Base-by-base conservation (phyloP, 2,329 filamentous ascomycete species). In the Parasarocladium wereldwijsianum region DNA sequence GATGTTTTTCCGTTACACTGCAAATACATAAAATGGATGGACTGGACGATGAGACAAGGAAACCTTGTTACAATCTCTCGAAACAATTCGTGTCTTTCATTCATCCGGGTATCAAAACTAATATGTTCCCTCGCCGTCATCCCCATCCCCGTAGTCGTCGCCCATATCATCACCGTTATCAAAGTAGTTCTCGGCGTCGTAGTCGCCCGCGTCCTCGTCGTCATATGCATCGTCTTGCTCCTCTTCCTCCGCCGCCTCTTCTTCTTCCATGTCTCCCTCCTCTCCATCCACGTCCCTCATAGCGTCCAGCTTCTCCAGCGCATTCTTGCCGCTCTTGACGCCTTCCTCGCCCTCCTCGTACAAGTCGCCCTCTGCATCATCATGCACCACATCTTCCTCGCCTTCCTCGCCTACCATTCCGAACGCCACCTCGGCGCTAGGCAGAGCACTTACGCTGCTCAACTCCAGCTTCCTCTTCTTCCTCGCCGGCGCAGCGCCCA, bases 121-220 rank as follows among this genome's bases (percentile, higher is more conserved):
- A 26, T 52, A 57, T 4, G 54, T 57, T 6, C 50, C 52, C 38
- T 58, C 57, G 23, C 54, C 64, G 19, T 66, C 68, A 15, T 66
- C 66, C 6, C 60, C 62, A 8, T 62, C 62, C 4, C 57, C 64
- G 27, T 60, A 60, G 26, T 66, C 64, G 14, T 64, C 60, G 20
- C 61, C 59, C 31, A 66, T 60, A 15, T 70, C 65, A 36, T 67
- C 64, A 9, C 65, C 66, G 15, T 60, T 65, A 35, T 72, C 68
- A 43, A 73, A 73, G 50, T 72, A 72, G 8, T 58, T 58, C 41
- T 74, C 69, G 3, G 69, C 69, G 25, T 73, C 63, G 43, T 74
- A 74, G 36, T 73, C 69, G 6, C 69, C 68, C 2, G 64, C 69
- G 28, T 68, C 65, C 34, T 71, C 66, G 32, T 73, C 69, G 27